Base-by-base conservation (phyloP, 2,329 filamentous ascomycete genomes). In the Venturia effusa region DNA sequence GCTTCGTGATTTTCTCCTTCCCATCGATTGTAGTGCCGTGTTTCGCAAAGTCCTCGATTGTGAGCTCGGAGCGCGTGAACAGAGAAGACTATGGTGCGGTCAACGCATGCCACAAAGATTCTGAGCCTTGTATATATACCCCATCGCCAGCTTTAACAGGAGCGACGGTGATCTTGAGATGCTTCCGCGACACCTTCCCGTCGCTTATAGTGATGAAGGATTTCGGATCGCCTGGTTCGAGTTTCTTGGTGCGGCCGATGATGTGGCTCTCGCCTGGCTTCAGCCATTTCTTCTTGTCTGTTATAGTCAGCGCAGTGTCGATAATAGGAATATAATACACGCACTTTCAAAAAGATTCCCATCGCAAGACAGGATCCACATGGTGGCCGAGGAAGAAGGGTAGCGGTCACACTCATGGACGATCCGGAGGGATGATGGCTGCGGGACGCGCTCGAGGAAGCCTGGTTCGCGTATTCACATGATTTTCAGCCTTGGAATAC, bases 121-220 rank as follows among this genome's bases (percentile, higher is more conserved):
- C 2, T 8, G 55, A 22, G 43, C 27, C 48, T 43, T 15, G 3
- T 15, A 51, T 1, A 72, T 82, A 66, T 79, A 89, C 86, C 63
- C 86, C 89, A 71, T 90, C 85, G 59, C 85, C 87, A 17, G 85
- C 77, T 48, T 79, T 76, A 43, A 93, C 87, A 0, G 77, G 69
- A 59, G 82, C 84, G 7, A 97, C 85, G 51, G 85, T 82, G 61
- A 99, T 86, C 39, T 87, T 87, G 67, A 97, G 78, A 75, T 99
- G 94, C 71, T 94, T 90, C 64, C 93, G 83, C 39, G 94, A 99
- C 60, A 99, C 89, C 70, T 89, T 90, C 70, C 94, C 84, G 6
- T 87, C 84, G 68, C 96, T 89, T 45, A 61, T 37, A 45, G 11
- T 13, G 27, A 40, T 37, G 34, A 60, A 60, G 41, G 59, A 39